Evolutionary conservation across 192 early-diverging fungal genomes (phyloP).

Genomic region (Anaeromyces robustus): DNA sequence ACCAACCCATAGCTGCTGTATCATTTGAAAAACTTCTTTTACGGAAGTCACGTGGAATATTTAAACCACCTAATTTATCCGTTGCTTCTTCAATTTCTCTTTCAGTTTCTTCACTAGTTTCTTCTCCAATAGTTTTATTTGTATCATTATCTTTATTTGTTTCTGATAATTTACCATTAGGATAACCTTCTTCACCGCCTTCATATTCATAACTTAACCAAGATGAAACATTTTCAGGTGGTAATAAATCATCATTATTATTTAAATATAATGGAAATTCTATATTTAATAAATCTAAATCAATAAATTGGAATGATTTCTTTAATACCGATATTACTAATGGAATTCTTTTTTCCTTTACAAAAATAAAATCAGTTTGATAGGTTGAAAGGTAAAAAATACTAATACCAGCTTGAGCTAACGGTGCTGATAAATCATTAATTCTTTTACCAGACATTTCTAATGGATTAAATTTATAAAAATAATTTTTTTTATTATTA

Average conservation of each 20-base stretch:
- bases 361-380: slow-evolving; percentile 56
- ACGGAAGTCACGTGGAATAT: slow-evolving; percentile 2
- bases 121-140: not conserved
- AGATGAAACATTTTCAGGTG: not conserved
- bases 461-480: too few species aligned
- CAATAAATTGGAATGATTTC: slow-evolving; percentile 16
- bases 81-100: not conserved
- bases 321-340: slow-evolving; percentile 33
- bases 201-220: slow-evolving; percentile 1
- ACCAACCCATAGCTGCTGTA: not conserved
- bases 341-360: slow-evolving; percentile 39
- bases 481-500: too few species aligned
- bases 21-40: not conserved
- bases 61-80: not conserved
- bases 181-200: not conserved
- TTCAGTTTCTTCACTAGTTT: not conserved
- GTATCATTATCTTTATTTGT: not conserved
- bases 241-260: not conserved
- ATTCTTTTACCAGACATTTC: slow-evolving; percentile 44
- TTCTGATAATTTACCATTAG: too few species aligned
- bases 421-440: slow-evolving; percentile 33
- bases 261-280: not conserved
- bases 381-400: slow-evolving; percentile 63
- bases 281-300: slow-evolving; percentile 11
- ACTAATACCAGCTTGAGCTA: slow-evolving; percentile 42